Conservation (phyloP, 495 filamentous ascomycete genomes). For the Lophiostoma macrostomum region DNA sequence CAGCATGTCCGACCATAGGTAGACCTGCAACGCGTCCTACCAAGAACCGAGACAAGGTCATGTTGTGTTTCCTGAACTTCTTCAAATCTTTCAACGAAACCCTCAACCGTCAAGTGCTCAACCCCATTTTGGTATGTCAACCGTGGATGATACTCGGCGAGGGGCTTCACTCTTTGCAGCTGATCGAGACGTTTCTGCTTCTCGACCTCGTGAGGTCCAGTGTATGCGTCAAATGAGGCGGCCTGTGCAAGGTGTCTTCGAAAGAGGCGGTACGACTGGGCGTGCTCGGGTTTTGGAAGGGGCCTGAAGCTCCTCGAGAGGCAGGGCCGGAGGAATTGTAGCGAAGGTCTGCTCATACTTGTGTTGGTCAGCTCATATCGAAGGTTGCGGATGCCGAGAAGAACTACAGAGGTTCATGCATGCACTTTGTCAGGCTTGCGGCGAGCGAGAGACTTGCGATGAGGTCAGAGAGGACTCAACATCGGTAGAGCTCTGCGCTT, state of each 20-base stretch:
- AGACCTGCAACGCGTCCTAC: conserved; percentile 12
- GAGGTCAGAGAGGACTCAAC: too few relatives aligned
- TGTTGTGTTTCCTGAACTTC: conserved; percentile 13
- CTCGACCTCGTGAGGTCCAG: conserved; percentile 34
- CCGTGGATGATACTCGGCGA: conserved; percentile 53
- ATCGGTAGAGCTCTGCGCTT: too few relatives aligned
- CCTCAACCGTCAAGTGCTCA: conserved; percentile 5
- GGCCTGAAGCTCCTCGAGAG: conserved; percentile 42
- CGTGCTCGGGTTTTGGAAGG: conserved; percentile 37
- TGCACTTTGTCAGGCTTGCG: too few relatives aligned
- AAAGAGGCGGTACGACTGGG: conserved; percentile 47
- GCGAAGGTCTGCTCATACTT: conserved; percentile 36
- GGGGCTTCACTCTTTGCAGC: conserved; percentile 44
- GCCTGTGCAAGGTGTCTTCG: conserved; percentile 22
- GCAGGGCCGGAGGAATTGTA: conserved; percentile 56
- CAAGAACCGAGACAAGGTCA: conserved; percentile 22
- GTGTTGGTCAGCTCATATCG: conserved; percentile 14
- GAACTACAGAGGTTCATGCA: too few relatives aligned
- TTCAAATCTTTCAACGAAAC: conserved; percentile 25
- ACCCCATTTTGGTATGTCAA: conserved; percentile 29
- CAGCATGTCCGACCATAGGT: conserved; percentile 24
- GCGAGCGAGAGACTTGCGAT: too few relatives aligned
- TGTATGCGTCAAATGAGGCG: not conserved
- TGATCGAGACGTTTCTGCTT: conserved; percentile 51
- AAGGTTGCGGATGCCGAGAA: too few relatives aligned